phyloP scores from a whole-genome alignment of 306 rosid species.

The Canavalia ensiformis region DNA sequence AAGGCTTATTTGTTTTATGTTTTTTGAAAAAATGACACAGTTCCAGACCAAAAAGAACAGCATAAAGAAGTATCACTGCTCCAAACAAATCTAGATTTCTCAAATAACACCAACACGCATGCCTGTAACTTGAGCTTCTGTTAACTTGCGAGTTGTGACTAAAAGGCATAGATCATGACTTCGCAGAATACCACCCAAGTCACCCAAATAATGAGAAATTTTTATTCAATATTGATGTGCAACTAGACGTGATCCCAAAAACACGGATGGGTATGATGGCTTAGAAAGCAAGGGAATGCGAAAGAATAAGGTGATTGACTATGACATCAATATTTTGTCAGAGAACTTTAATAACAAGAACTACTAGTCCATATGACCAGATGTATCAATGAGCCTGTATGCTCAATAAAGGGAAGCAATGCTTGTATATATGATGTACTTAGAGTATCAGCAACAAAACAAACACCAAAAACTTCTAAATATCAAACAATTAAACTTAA shows the following conservation, averaged over 20 bases:
- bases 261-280: background rate
- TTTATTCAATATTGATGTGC: too few species aligned
- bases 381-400: conserved; percentile 5
- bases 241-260: background rate
- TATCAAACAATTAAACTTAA: conserved; percentile 1
- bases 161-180: background rate
- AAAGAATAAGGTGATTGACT: conserved; percentile 18
- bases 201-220: background rate
- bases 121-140: conserved; percentile 4
- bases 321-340: background rate
- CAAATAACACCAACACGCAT: conserved; percentile 5
- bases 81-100: conserved; percentile 1
- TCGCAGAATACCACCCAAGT: conserved; percentile 6
- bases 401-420: conserved; percentile 4
- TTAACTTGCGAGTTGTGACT: background rate
- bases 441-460: conserved; percentile 8
- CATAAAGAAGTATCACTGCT: background rate
- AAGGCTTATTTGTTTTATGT: background rate
- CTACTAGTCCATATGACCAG: background rate
- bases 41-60: background rate
- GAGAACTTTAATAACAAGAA: conserved; percentile 15
- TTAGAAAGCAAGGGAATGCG: background rate
- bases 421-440: background rate
- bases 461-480: conserved; percentile 24
- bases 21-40: background rate